phyloP scores from a whole-genome alignment of 208 protist genomes.

The Strigomonas culicis region DNA sequence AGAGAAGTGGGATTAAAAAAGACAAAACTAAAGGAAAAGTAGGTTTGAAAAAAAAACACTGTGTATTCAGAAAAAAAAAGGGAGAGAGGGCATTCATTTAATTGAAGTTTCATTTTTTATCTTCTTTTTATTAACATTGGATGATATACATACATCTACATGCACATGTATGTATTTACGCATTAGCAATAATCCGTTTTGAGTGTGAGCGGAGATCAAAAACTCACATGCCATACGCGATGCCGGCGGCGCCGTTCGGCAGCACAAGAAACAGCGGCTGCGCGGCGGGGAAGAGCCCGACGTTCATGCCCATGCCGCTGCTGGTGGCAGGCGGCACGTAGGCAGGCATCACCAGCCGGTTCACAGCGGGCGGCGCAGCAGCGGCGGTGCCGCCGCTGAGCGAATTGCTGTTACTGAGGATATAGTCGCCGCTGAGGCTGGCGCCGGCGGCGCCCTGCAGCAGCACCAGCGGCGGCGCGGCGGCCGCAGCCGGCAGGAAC shows the following conservation, averaged over 20 bases:
- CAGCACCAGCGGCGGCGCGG: background rate
- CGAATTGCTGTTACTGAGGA: background rate
- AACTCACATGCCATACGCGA: no score
- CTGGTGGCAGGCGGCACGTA: background rate
- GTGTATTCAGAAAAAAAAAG: conserved; percentile 10
- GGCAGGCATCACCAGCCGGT: background rate
- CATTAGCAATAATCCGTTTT: no score
- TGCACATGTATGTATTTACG: no score
- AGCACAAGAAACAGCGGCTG: no score
- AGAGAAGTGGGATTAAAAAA: background rate
- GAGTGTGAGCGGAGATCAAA: no score
- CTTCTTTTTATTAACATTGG: background rate
- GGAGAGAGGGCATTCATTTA: background rate
- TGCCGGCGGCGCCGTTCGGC: no score
- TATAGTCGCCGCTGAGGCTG: no score
- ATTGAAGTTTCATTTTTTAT: background rate
- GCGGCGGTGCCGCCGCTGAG: background rate
- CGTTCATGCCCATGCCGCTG: no score
- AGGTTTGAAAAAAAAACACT: conserved; percentile 1
- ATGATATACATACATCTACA: no score
- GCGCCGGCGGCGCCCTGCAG: background rate
- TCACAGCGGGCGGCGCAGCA: no score
- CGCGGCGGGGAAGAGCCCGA: no score
- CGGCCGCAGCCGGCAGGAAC: background rate
- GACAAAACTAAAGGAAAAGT: conserved; percentile 7